Base-by-base conservation (phyloP, 768 basidiomycete genomes). In the Calocybe cyanea region DNA sequence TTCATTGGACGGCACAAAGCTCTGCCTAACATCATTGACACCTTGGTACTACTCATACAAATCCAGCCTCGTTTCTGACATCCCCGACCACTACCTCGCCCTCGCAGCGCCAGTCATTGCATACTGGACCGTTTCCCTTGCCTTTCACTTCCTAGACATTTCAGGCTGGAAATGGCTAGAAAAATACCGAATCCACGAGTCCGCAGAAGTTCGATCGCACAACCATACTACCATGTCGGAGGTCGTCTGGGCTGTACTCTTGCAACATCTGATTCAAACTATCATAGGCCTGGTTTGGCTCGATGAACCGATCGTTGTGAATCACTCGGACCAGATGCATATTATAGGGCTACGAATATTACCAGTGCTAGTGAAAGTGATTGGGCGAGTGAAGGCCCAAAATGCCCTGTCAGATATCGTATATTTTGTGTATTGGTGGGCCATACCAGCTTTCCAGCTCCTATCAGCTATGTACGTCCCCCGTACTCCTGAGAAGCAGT, bases 391-490 rank as follows among this genome's bases (percentile, higher is more conserved):
- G 32, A 55, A 60, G 0, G 74, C 63, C 62, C 48, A 79, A 68
- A 2, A 63, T 6, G 54, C 72, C 15, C 55, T 81, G 10, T 54
- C 56, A 3, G 55, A 58, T 15, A 35, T 71, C 13, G 73, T 83
- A 13, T 77, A 85, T 60, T 77, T 76, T 60, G 53, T 83, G 14
- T 99, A 98, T 63, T 99, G 95, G 95, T 99, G 93, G 92, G 82
- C 71, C 4, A 81, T 93, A 3, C 96, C 96, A 0, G 55, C 66
- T 1, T 59, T 72, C 7, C 92, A 92, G 65, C 66, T 94, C 25
- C 51, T 88, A 0, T 67, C 81, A 21, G 92, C 92, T 10, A 85
- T 92, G 95, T 97, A 60, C 61, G 92, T 83, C 7, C n/a, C 17
- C 7, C 21, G 38, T 45, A 31, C n/a, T 31, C 45, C 30, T 34